Percentiles rank a stretch among this genome's conserved stretches.
These are phyloP conservation scores for Pholiota microspora DNA, from an alignment of 768 basidiomycete genomes.

Conservation along the genomic window DNA sequence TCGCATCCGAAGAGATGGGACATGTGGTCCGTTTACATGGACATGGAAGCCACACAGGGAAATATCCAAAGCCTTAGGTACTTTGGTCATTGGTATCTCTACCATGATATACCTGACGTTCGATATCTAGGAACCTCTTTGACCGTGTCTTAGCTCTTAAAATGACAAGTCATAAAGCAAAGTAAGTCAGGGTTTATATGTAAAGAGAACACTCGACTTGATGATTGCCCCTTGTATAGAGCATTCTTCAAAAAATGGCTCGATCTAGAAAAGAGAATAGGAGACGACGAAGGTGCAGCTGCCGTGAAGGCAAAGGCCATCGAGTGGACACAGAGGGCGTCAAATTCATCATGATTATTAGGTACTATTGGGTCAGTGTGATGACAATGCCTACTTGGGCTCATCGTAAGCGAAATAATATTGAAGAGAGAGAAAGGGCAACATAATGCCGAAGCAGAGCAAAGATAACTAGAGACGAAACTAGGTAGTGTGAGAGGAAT, in stretches of 20 bases:
- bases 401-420: constrained; percentile 22
- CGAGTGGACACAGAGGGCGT: constrained; percentile 78
- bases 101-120: constrained; percentile 1
- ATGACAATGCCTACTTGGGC: constrained; percentile 19
- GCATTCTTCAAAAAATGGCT: constrained; percentile 99
- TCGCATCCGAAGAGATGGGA: constrained; percentile 95
- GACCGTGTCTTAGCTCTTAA: constrained; percentile 80
- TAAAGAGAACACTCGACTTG: neutral
- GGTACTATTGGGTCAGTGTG: constrained; percentile 23
- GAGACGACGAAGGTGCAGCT: constrained; percentile 81
- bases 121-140: constrained; percentile 70
- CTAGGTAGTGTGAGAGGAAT: constrained; percentile 33
- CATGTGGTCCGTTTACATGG: constrained; percentile 94
- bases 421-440: constrained; percentile 23
- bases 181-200: constrained; percentile 60
- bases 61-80: constrained; percentile 82
- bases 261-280: constrained; percentile 79
- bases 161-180: constrained; percentile 94
- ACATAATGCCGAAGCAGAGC: constrained; percentile 28
- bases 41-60: constrained; percentile 84
- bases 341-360: constrained; percentile 32
- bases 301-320: constrained; percentile 85
- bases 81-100: constrained; percentile 15
- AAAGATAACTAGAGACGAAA: constrained; percentile 28
- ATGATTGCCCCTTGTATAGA: constrained; percentile 33